Evolutionary conservation across 306 rosid genomes (phyloP).

Genomic region (Vicia faba): DNA sequence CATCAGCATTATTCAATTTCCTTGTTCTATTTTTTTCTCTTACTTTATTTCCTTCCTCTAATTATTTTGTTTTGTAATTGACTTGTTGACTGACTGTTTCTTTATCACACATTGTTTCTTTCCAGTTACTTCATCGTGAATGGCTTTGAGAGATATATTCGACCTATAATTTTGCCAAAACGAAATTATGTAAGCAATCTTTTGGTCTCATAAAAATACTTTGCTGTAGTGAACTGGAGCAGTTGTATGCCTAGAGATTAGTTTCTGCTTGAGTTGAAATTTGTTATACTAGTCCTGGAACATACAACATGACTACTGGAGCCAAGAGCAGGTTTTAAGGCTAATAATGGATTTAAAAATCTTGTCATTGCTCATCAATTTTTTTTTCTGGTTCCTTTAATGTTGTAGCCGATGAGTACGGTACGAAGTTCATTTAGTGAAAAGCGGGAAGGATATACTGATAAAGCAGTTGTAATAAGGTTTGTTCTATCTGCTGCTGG

Average conservation of each 20-base stretch:
- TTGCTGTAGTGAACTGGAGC: slow-evolving; percentile 20
- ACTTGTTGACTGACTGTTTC: background rate
- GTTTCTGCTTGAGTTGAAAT: slow-evolving; percentile 20
- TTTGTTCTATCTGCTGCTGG: slow-evolving; percentile 38
- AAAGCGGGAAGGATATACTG: slow-evolving; percentile 89
- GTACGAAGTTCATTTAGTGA: slow-evolving; percentile 81
- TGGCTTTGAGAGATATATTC: slow-evolving; percentile 92
- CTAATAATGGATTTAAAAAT: slow-evolving; percentile 28
- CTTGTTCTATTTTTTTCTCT: slow-evolving; percentile 20
- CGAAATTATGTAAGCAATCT: slow-evolving; percentile 77
- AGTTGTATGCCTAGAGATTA: slow-evolving; percentile 29
- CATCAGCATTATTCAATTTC: slow-evolving; percentile 9
- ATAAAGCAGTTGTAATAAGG: slow-evolving; percentile 91
- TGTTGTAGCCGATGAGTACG: slow-evolving; percentile 76
- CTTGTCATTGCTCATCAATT: slow-evolving; percentile 37
- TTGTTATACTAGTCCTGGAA: background rate
- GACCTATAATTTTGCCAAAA: slow-evolving; percentile 80
- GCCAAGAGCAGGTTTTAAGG: slow-evolving; percentile 26
- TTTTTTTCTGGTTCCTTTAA: slow-evolving; percentile 36
- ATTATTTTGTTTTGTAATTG: slow-evolving; percentile 11
- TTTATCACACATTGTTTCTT: slow-evolving; percentile 30
- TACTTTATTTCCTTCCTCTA: slow-evolving; percentile 19
- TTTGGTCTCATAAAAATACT: slow-evolving; percentile 4
- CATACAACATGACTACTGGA: slow-evolving; percentile 5
- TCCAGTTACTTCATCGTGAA: slow-evolving; percentile 85